Percentiles rank a stretch among this genome's conserved stretches.
phyloP scores from a whole-genome alignment of 768 basidiomycete species.

The Crepidotus variabilis region DNA sequence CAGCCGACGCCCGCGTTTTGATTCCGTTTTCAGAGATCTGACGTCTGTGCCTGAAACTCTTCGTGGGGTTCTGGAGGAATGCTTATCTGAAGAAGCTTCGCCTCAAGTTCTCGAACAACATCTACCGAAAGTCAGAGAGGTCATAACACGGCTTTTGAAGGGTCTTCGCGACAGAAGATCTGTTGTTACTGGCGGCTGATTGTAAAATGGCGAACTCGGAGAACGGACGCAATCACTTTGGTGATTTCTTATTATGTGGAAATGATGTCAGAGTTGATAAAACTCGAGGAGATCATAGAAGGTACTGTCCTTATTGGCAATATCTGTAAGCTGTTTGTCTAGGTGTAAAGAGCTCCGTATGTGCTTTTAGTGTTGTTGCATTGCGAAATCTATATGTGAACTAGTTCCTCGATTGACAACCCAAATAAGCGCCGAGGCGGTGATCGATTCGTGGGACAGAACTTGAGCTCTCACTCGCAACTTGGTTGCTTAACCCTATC shows the following conservation, averaged over 20 bases:
- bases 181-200: conserved; percentile 19
- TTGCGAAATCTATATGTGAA: no score
- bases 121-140: conserved; percentile 84
- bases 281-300: no score
- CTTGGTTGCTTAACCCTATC: no score
- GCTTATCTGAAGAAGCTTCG: conserved; percentile 86
- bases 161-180: conserved; percentile 90
- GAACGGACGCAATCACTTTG: neutral
- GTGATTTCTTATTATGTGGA: neutral
- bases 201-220: neutral
- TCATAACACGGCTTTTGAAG: conserved; percentile 86
- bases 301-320: no score
- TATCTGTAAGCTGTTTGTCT: no score
- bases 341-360: no score
- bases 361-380: no score
- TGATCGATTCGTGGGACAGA: no score
- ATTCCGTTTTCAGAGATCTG: conserved; percentile 61
- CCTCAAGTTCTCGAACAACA: conserved; percentile 82
- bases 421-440: no score
- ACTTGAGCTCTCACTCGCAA: no score
- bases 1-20: neutral
- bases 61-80: conserved; percentile 82
- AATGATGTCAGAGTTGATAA: no score
- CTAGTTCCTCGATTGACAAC: no score
- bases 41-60: conserved; percentile 85